Conservation (phyloP, 495 filamentous ascomycete genomes). For the Symbiotaphrina buchneri region DNA sequence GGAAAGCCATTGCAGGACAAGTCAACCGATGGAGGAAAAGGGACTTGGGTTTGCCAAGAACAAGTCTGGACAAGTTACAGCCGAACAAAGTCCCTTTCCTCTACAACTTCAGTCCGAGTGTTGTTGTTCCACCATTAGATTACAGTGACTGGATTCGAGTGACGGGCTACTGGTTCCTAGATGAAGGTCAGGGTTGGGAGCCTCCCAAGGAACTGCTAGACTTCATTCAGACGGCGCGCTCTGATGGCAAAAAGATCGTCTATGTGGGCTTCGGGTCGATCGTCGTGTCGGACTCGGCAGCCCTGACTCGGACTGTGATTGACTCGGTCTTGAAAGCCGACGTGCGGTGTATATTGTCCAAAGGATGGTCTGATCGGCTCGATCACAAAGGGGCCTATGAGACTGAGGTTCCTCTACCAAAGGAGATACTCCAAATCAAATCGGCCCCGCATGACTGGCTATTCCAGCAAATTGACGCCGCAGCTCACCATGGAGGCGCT, state of each 20-base stretch:
- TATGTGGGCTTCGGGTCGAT: slow-evolving; percentile 97
- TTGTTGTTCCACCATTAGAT: slow-evolving; percentile 81
- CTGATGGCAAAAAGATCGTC: slow-evolving; percentile 74
- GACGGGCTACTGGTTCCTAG: slow-evolving; percentile 94
- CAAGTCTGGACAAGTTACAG: slow-evolving; percentile 77
- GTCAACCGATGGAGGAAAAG: slow-evolving; percentile 85
- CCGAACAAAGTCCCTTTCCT: slow-evolving; percentile 91
- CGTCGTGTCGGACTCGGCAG: slow-evolving; percentile 74
- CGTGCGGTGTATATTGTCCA: slow-evolving; percentile 85
- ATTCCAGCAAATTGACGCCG: slow-evolving; percentile 84
- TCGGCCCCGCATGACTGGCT: slow-evolving; percentile 94
- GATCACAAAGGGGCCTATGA: slow-evolving; percentile 31
- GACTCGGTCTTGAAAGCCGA: slow-evolving; percentile 82
- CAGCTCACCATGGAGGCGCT: slow-evolving; percentile 82
- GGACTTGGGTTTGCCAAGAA: slow-evolving; percentile 53
- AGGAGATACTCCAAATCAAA: slow-evolving; percentile 69
- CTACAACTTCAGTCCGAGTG: slow-evolving; percentile 88
- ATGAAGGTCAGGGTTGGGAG: slow-evolving; percentile 53
- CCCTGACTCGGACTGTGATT: slow-evolving; percentile 73
- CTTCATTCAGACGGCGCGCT: slow-evolving; percentile 63
- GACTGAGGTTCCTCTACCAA: slow-evolving; percentile 50
- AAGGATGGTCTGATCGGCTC: slow-evolving; percentile 95
- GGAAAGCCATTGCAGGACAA: slow-evolving; percentile 78
- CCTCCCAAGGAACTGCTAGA: slow-evolving; percentile 50
- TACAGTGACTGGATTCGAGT: slow-evolving; percentile 96